Percentiles rank a stretch among this genome's conserved stretches.
Conservation (phyloP, 208 protist genomes). For the Leishmania tarentolae region DNA sequence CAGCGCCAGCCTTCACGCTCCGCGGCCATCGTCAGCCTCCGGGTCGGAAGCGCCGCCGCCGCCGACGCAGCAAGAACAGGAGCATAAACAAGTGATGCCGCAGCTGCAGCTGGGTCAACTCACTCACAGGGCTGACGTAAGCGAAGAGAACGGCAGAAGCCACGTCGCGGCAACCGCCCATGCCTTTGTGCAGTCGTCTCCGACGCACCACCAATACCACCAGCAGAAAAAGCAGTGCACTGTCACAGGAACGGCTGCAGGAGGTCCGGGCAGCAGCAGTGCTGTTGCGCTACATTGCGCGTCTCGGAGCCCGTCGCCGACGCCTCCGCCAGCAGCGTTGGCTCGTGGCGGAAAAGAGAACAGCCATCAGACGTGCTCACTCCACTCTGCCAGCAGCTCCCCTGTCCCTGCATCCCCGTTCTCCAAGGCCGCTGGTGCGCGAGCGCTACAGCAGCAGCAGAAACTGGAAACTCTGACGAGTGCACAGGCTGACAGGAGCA, state of each 20-base stretch:
- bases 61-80: not conserved
- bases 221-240: not conserved
- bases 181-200: too few relatives aligned
- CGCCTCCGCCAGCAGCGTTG: not conserved
- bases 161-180: not conserved
- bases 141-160: not conserved
- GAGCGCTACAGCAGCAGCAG: not conserved
- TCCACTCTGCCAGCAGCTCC: not conserved
- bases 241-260: not conserved
- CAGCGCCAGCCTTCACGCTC: conserved; percentile 1
- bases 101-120: not conserved
- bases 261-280: not conserved
- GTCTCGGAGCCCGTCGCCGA: conserved; percentile 9
- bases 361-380: not conserved
- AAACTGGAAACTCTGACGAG: not conserved
- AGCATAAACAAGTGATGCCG: not conserved
- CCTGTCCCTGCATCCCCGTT: not conserved
- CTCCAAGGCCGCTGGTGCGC: not conserved
- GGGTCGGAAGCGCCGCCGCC: not conserved
- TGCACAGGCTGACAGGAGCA: not conserved
- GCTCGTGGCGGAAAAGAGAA: not conserved
- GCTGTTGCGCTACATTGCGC: not conserved
- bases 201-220: not conserved
- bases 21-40: not conserved
- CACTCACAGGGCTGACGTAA: not conserved